Base-by-base conservation (phyloP, 1,284 basidiomycete genomes). In the Fistulina hepatica region DNA sequence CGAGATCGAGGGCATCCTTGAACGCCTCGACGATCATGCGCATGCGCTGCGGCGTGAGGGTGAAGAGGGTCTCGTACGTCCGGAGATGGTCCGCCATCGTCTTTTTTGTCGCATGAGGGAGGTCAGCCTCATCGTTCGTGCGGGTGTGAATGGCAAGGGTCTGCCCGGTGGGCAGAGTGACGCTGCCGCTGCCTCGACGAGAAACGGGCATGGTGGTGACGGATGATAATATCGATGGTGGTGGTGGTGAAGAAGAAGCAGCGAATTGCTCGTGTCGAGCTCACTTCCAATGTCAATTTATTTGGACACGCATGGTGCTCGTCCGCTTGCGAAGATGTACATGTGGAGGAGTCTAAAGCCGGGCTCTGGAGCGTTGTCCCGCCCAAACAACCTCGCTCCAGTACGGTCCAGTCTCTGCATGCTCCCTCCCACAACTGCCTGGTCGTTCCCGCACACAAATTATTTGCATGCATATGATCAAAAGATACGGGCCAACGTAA, bases 21-120 rank as follows among this genome's bases (percentile, higher is more conserved):
- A 99, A 95, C 2, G 91, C 83, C 53, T 95, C 84, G 20, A 93
- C 91, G 56, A 99, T 97, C 77, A 92, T 94, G 41, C 91, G 76
- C 90, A 95, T 94, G 47, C 91, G 66, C 59, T 92, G 90, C 11
- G 92, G 88, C 2, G 89, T 92, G 44, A 97, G 64, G 43, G 80
- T 81, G 58, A 89, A 88, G 74, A 88, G 55, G 51, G 67, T 76
- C 65, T 92, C 89, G 50, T 84, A 88, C 64, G 88, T 89, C 57
- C 85, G 70, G 49, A 92, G 69, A 53, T 91, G 85, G 61, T 93
- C 89, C 27, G 82, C 77, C 77, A 92, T 91, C 30, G 79, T 85
- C 65, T 75, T 83, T 63, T 86, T 86, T 49, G 84, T 88, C 43
- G 84, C 84, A 64, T 86, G 84, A n/a, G 83, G 83, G 16, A 84